Percentiles rank a stretch among this genome's conserved stretches.
Conservation (phyloP, 441 rosid species). For the Pelargonium fulgidum region DNA sequence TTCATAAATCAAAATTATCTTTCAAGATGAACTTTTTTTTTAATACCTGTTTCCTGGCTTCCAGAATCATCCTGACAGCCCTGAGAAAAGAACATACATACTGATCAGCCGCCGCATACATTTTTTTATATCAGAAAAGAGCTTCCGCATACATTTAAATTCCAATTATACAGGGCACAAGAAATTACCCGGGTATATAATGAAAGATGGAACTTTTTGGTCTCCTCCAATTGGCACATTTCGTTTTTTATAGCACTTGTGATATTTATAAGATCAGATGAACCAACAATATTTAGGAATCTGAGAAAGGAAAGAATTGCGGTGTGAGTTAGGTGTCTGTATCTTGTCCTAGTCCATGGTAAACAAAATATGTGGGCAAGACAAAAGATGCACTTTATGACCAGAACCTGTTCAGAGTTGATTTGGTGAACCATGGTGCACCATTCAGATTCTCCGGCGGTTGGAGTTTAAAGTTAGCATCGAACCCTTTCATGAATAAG, state of each 20-base stretch:
- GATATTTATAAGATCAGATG: slow-evolving; percentile 31
- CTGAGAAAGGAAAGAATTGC: slow-evolving; percentile 23
- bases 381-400: slow-evolving; percentile 8
- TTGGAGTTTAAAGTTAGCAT: slow-evolving; percentile 42
- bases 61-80: slow-evolving; percentile 18
- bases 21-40: neutral
- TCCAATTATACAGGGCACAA: slow-evolving; percentile 11
- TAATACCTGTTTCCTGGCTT: slow-evolving; percentile 18
- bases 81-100: slow-evolving; percentile 16
- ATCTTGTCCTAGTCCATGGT: neutral
- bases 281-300: slow-evolving; percentile 40
- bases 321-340: neutral
- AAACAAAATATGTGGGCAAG: slow-evolving; percentile 5
- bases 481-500: slow-evolving; percentile 36
- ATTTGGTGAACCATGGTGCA: slow-evolving; percentile 51
- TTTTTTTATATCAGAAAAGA: too few species aligned
- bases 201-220: slow-evolving; percentile 54
- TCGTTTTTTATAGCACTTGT: slow-evolving; percentile 42
- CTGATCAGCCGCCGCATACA: slow-evolving; percentile 1
- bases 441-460: slow-evolving; percentile 26
- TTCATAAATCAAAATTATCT: neutral
- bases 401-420: slow-evolving; percentile 49
- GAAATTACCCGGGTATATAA: slow-evolving; percentile 40
- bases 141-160: neutral
- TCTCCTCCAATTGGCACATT: slow-evolving; percentile 58